phyloP scores from a whole-genome alignment of 2,329 filamentous ascomycete genomes.

The Ophiostoma fasciatum region DNA sequence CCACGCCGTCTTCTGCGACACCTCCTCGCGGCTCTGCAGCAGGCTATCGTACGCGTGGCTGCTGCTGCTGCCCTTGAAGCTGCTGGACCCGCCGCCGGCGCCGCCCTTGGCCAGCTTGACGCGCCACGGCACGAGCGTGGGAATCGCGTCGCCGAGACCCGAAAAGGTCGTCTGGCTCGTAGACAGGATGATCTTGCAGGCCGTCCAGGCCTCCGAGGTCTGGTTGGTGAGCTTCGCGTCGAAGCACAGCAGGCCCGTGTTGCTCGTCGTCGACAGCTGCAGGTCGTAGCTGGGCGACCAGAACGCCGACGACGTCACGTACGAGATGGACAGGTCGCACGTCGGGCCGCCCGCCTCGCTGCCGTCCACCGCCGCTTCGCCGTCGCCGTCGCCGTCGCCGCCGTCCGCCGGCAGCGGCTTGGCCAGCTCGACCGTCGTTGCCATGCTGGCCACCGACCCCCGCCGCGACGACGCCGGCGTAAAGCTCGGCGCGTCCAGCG shows the following conservation, averaged over 20 bases:
- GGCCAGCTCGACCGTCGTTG: too few species aligned
- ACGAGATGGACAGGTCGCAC: constrained; percentile 39
- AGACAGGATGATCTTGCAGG: constrained; percentile 45
- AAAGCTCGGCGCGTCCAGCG: constrained; percentile 28
- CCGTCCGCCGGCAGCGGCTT: constrained; percentile 34
- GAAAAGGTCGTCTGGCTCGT: constrained; percentile 47
- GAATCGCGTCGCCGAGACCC: constrained; percentile 38
- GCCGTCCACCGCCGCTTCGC: constrained; percentile 3
- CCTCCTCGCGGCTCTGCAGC: constrained; percentile 25
- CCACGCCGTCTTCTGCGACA: constrained; percentile 18
- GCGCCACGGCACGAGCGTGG: constrained; percentile 40
- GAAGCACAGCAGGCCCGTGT: constrained; percentile 40
- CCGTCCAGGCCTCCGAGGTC: constrained; percentile 48
- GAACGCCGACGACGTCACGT: constrained; percentile 40
- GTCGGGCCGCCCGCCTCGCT: constrained; percentile 5
- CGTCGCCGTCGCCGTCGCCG: constrained; percentile 13
- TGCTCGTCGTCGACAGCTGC: constrained; percentile 39
- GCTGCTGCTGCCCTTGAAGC: neutral
- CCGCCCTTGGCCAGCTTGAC: constrained; percentile 28
- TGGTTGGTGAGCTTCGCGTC: constrained; percentile 47
- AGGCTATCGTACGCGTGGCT: constrained; percentile 14
- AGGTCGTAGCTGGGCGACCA: constrained; percentile 51
- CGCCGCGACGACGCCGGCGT: constrained; percentile 33
- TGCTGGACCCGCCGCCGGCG: neutral
- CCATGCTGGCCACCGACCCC: constrained; percentile 34